A percentile compares a stretch with the other conserved stretches of the same genome.
Evolutionary conservation across 163 green algal genomes (phyloP).

Genomic region (Scenedesmus sp.): DNA sequence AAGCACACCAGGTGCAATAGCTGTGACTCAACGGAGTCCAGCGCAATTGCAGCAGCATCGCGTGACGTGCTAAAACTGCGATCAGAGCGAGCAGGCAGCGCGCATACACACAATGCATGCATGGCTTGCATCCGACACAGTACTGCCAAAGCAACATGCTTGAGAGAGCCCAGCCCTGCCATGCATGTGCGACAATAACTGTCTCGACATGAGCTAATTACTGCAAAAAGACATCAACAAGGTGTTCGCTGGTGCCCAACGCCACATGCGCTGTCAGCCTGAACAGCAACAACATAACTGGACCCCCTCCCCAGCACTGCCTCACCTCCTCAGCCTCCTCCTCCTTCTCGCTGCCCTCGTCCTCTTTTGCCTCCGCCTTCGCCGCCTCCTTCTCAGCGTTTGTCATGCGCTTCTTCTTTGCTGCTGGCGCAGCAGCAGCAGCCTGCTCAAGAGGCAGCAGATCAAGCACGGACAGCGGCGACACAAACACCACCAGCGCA

Average conservation of each 20-base stretch:
- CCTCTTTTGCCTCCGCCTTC: neutral
- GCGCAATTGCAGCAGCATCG: too few species aligned
- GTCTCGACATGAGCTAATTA: too few species aligned
- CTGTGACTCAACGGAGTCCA: too few species aligned
- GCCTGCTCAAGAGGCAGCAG: neutral
- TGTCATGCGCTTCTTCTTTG: constrained; percentile 10
- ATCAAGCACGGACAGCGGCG: neutral
- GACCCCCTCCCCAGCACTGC: neutral
- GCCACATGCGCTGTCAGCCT: too few species aligned
- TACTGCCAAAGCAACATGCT: neutral
- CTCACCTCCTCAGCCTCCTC: neutral
- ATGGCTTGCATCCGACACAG: neutral
- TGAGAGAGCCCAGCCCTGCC: too few species aligned
- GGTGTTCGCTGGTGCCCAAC: too few species aligned
- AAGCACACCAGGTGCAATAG: neutral
- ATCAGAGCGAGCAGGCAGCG: too few species aligned
- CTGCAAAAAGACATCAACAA: too few species aligned
- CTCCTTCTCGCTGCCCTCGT: neutral
- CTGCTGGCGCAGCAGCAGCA: neutral
- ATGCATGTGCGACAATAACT: too few species aligned
- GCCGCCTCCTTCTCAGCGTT: constrained; percentile 2
- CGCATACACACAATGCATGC: neutral
- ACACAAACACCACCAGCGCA: neutral
- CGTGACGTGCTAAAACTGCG: too few species aligned
- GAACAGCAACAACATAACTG: neutral